Evolutionary conservation across 1,139 yeast species (phyloP).

Genomic region (Saccharomycopsis hybrid): DNA sequence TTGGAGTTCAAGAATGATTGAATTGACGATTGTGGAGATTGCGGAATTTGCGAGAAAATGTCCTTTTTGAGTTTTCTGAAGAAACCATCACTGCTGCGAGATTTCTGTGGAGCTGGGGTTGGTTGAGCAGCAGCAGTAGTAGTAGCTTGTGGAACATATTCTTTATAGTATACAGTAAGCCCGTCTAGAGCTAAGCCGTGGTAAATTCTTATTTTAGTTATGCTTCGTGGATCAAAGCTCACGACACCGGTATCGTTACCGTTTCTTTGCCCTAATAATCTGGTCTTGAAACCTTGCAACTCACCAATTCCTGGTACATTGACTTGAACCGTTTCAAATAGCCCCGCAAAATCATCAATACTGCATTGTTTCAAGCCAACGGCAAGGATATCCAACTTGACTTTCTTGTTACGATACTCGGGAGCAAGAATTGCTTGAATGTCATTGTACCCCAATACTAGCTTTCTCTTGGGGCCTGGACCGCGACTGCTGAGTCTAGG

Average conservation of each 20-base stretch:
- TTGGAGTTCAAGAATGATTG: too few species aligned
- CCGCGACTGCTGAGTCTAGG: slow-evolving; percentile 53
- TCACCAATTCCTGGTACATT: slow-evolving; percentile 28
- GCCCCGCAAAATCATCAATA: slow-evolving; percentile 26
- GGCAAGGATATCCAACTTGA: slow-evolving; percentile 45
- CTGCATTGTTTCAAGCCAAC: slow-evolving; percentile 35
- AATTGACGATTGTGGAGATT: too few species aligned
- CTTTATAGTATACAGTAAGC: slow-evolving; percentile 32
- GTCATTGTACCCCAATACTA: slow-evolving; percentile 44
- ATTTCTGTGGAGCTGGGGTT: neutral
- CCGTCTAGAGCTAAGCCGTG: slow-evolving; percentile 83
- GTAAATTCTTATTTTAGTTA: slow-evolving; percentile 44
- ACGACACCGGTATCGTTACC: slow-evolving; percentile 20
- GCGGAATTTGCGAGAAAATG: neutral
- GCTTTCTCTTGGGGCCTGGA: slow-evolving; percentile 47
- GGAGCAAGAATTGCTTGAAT: slow-evolving; percentile 39
- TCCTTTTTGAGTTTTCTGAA: neutral
- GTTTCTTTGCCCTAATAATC: slow-evolving; percentile 35
- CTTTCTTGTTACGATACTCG: slow-evolving; percentile 35
- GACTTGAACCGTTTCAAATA: slow-evolving; percentile 10
- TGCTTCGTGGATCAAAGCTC: neutral
- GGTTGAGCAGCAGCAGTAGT: neutral
- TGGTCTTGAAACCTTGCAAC: slow-evolving; percentile 43
- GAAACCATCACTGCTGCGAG: neutral
- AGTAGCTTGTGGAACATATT: neutral